Evolutionary conservation across 2,329 filamentous ascomycete genomes (phyloP).

Genomic region (Monilinia aucupariae): DNA sequence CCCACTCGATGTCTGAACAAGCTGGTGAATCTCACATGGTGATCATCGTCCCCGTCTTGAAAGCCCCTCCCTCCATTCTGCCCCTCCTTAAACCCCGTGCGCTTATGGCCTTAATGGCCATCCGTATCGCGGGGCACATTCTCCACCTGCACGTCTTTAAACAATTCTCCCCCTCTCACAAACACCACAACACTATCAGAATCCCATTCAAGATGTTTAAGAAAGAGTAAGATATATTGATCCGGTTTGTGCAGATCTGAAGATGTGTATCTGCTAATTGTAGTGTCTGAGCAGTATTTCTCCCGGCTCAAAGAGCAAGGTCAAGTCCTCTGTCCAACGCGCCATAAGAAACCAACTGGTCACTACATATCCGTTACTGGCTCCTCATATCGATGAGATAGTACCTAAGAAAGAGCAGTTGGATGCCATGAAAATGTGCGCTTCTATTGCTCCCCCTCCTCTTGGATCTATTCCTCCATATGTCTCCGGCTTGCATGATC

Average conservation of each 20-base stretch:
- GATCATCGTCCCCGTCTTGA: not conserved
- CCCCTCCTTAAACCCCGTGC: conserved; percentile 15
- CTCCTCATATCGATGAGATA: conserved; percentile 85
- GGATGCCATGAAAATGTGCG: conserved; percentile 78
- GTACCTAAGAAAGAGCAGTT: conserved; percentile 92
- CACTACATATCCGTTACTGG: conserved; percentile 78
- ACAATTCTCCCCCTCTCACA: conserved; percentile 12
- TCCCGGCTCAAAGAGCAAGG: conserved; percentile 80
- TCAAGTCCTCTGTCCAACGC: conserved; percentile 94
- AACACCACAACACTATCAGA: conserved; percentile 11
- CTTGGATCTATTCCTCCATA: not conserved
- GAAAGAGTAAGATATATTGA: conserved; percentile 63
- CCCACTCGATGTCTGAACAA: conserved; percentile 1
- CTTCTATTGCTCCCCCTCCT: conserved; percentile 11
- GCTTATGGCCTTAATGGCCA: conserved; percentile 13
- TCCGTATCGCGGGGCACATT: conserved; percentile 26
- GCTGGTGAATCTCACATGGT: not conserved
- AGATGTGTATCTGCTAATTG: conserved; percentile 21
- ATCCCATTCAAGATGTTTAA: conserved; percentile 67
- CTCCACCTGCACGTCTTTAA: conserved; percentile 14
- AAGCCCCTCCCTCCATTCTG: conserved; percentile 7
- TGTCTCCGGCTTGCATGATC: not conserved
- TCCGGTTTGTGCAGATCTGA: not conserved
- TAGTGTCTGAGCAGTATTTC: conserved; percentile 53
- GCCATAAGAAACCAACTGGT: conserved; percentile 76